Evolutionary conservation across 1,284 basidiomycete species (phyloP).

Genomic region (Puccinia polysora): DNA sequence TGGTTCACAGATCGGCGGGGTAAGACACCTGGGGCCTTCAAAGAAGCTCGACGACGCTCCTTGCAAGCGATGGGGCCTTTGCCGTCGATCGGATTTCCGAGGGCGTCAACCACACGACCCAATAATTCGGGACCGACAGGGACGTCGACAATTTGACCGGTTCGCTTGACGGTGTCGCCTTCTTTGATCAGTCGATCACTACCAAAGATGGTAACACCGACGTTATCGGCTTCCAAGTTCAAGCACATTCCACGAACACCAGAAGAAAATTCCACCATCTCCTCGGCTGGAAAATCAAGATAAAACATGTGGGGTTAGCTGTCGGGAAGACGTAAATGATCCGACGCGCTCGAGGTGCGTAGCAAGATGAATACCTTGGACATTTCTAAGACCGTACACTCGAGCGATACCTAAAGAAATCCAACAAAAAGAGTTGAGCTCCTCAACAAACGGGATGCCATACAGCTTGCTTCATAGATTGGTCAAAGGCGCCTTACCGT

Average conservation of each 20-base stretch:
- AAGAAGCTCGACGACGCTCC: constrained; percentile 89
- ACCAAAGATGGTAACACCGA: constrained; percentile 99
- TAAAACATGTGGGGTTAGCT: constrained; percentile 48
- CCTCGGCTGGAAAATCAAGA: constrained; percentile 68
- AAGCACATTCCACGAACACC: constrained; percentile 88
- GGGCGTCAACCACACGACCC: constrained; percentile 97
- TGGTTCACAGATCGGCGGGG: constrained; percentile 99
- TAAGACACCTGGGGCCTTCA: constrained; percentile 98
- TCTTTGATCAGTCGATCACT: constrained; percentile 99
- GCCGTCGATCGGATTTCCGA: constrained; percentile 98
- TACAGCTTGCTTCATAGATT: too few species aligned
- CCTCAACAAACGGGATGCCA: constrained; percentile 50
- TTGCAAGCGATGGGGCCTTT: constrained; percentile 92
- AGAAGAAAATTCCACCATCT: constrained; percentile 99
- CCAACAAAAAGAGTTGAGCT: constrained; percentile 6
- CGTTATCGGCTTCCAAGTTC: constrained; percentile 99
- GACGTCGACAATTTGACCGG: constrained; percentile 98
- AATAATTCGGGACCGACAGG: constrained; percentile 93
- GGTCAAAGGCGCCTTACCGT: constrained; percentile 91
- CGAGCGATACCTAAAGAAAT: constrained; percentile 52
- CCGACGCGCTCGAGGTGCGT: neutral
- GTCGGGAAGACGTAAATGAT: constrained; percentile 17
- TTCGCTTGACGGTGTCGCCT: constrained; percentile 99
- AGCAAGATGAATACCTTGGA: constrained; percentile 66
- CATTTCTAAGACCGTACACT: constrained; percentile 79